phyloP scores from a whole-genome alignment of 345 rosid genomes.

The Laguncularia racemosa region DNA sequence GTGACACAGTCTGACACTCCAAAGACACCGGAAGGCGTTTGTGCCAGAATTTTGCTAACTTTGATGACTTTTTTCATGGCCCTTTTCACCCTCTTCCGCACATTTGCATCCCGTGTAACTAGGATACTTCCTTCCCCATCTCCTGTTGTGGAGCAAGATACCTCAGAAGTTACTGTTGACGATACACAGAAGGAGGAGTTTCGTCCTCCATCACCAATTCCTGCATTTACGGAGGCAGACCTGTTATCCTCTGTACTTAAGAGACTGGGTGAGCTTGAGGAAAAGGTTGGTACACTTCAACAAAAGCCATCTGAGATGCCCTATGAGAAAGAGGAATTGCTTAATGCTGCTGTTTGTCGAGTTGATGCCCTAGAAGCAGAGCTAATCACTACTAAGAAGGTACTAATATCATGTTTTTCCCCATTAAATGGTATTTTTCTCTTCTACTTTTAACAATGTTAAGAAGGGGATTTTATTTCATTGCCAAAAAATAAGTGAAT shows the following conservation, averaged over 20 bases:
- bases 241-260: conserved; percentile 64
- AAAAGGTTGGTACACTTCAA: conserved; percentile 73
- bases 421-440: background rate
- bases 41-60: conserved; percentile 32
- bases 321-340: conserved; percentile 87
- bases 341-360: conserved; percentile 95
- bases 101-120: conserved; percentile 31
- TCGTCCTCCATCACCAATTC: conserved; percentile 52
- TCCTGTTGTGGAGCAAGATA: conserved; percentile 22
- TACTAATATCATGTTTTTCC: conserved; percentile 9
- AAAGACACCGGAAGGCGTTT: conserved; percentile 48
- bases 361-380: conserved; percentile 99
- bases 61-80: conserved; percentile 61
- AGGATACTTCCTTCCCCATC: conserved; percentile 37
- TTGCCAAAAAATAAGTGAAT: no score
- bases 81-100: conserved; percentile 42
- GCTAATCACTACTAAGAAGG: conserved; percentile 98
- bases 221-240: conserved; percentile 43
- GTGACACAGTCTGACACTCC: conserved; percentile 25
- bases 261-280: conserved; percentile 83
- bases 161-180: conserved; percentile 24
- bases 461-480: background rate
- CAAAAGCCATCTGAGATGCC: conserved; percentile 97
- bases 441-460: background rate
- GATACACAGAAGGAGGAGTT: conserved; percentile 33